Evolutionary conservation across 129 eudicot species (phyloP).

Genomic region (Mikania micrantha): DNA sequence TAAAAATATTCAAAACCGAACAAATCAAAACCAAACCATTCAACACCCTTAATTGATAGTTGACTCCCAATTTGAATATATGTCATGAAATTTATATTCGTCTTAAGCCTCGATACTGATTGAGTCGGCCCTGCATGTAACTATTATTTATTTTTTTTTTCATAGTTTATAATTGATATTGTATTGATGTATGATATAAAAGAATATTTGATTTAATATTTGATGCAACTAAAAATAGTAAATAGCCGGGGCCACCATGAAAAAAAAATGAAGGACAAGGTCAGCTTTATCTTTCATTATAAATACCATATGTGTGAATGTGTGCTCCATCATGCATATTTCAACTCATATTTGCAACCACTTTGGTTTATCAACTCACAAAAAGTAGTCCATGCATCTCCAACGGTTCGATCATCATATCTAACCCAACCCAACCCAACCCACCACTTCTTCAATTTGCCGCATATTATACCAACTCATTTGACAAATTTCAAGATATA

Average conservation of each 20-base stretch:
- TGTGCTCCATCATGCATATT: conserved; percentile 18
- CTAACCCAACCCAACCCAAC: background rate
- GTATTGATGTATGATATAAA: too few species aligned
- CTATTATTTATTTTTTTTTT: too few species aligned
- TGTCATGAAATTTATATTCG: too few species aligned
- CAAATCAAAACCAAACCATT: too few species aligned
- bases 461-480: conserved; percentile 8
- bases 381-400: background rate
- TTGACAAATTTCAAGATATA: too few species aligned
- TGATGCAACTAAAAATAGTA: background rate
- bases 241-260: background rate
- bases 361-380: background rate
- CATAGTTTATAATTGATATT: too few species aligned
- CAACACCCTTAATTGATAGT: too few species aligned
- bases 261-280: background rate
- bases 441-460: conserved; percentile 15
- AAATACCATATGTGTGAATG: background rate
- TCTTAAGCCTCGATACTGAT: too few species aligned
- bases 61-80: too few species aligned
- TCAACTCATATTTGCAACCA: background rate
- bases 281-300: conserved; percentile 2
- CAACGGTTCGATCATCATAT: conserved; percentile 10
- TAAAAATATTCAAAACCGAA: too few species aligned
- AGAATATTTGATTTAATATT: background rate
- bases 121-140: too few species aligned